Evolutionary conservation across 257 asterid species (phyloP).

Genomic region (Fraxinus excelsior): DNA sequence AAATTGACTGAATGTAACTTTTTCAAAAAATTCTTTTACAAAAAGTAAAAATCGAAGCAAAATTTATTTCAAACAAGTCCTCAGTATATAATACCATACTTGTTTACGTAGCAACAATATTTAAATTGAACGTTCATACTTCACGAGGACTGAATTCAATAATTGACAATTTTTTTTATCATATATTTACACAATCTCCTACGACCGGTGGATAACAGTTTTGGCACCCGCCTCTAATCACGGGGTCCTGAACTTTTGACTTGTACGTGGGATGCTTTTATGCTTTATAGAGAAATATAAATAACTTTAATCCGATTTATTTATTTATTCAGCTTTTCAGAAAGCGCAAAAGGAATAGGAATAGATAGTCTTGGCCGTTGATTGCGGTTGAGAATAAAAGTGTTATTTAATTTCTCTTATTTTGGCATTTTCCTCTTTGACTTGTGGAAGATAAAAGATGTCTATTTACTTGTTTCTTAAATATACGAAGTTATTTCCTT

Average conservation of each 20-base stretch:
- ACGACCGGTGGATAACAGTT: too few relatives aligned
- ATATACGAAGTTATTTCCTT: background rate
- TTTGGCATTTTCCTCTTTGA: background rate
- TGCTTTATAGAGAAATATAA: background rate
- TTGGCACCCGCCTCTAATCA: too few relatives aligned
- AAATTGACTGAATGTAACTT: too few relatives aligned
- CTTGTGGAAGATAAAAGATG: background rate
- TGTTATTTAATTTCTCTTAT: too few relatives aligned
- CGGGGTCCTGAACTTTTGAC: conserved; percentile 17
- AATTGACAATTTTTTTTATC: too few relatives aligned
- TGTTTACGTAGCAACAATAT: background rate
- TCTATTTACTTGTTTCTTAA: too few relatives aligned
- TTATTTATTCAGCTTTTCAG: background rate
- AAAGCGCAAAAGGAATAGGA: background rate
- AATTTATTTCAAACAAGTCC: too few relatives aligned
- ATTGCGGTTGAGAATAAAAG: conserved; percentile 42
- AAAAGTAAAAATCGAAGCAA: too few relatives aligned
- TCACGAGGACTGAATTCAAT: too few relatives aligned
- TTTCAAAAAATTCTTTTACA: too few relatives aligned
- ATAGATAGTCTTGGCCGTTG: conserved; percentile 32
- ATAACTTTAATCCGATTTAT: background rate
- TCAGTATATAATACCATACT: background rate
- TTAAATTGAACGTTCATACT: too few relatives aligned
- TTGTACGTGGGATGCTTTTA: conserved; percentile 19
- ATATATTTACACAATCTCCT: too few relatives aligned